Percentiles rank a stretch among this genome's conserved stretches.
phyloP scores from a whole-genome alignment of 2,329 filamentous ascomycete genomes.

The Pyrenophora teres region DNA sequence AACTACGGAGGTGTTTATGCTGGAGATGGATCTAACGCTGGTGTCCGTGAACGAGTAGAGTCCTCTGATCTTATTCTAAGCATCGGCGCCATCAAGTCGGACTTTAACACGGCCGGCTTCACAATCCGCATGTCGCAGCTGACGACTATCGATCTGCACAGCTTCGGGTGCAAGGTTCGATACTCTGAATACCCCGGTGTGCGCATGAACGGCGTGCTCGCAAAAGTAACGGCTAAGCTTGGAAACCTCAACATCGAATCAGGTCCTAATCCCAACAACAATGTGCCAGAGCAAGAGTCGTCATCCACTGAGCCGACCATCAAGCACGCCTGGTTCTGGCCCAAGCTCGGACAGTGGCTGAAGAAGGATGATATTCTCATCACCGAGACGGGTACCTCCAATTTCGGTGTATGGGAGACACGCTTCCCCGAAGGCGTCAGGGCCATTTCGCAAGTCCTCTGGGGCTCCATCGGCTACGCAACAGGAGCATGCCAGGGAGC shows the following conservation, averaged over 20 bases:
- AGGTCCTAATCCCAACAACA: slow-evolving; percentile 60
- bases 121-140: slow-evolving; percentile 77
- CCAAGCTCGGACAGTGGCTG: slow-evolving; percentile 73
- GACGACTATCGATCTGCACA: slow-evolving; percentile 81
- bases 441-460: slow-evolving; percentile 78
- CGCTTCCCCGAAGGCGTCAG: slow-evolving; percentile 78
- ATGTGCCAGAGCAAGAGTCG: slow-evolving; percentile 48
- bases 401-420: slow-evolving; percentile 87
- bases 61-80: slow-evolving; percentile 71
- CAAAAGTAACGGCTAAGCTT: slow-evolving; percentile 66
- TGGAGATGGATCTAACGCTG: slow-evolving; percentile 72
- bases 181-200: slow-evolving; percentile 80
- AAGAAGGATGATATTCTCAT: slow-evolving; percentile 75
- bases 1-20: slow-evolving; percentile 85
- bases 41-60: slow-evolving; percentile 68
- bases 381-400: slow-evolving; percentile 85
- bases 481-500: slow-evolving; percentile 69
- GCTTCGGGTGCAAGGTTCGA: slow-evolving; percentile 71
- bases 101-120: slow-evolving; percentile 84
- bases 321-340: slow-evolving; percentile 78
- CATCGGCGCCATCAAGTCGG: slow-evolving; percentile 72
- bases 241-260: slow-evolving; percentile 60
- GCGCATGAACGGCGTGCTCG: slow-evolving; percentile 77
- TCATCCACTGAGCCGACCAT: slow-evolving; percentile 53
- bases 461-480: slow-evolving; percentile 69